Base-by-base conservation (phyloP, 768 basidiomycete genomes). In the Phylloporus sp. region DNA sequence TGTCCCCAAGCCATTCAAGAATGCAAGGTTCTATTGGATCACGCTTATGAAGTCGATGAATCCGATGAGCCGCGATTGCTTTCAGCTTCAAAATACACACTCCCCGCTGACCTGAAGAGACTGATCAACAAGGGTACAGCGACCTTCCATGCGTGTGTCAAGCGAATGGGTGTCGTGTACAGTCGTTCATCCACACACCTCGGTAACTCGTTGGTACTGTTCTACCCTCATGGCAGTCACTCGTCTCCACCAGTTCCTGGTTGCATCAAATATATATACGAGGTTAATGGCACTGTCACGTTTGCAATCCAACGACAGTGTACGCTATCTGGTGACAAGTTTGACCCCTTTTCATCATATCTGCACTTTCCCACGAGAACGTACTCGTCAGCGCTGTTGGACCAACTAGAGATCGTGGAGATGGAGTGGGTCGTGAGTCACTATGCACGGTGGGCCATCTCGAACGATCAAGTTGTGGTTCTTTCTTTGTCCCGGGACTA, bases 191-290 rank as follows among this genome's bases (percentile, higher is more conserved):
- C 56, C n/a, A 50, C 26, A 5, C 56, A 57, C n/a, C 10, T 38
- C 9, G 45, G 45, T 13, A 57, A 57, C 16, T 50, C 53, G n/a
- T 35, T 47, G 2, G 39, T 57, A 22, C 11, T 54, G 8, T 54
- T 54, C 29, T 57, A 57, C 23, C 44, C 52, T n/a, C 11, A 2
- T 1, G 35, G 56, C 12, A 40, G 47, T 16, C 3, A 7, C 3
- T 42, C n/a, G 2, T 38, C 12, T 3, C n/a, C 22, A 2, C 56
- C 56, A 18, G 34, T 57, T 26, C 56, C 45, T 0, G 49, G 49
- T 2, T 23, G 34, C n/a, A 54, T 57, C 39, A 50, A 43, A 20
- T 50, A 57, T 22, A 57, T 57, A 23, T 54, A 45, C 18, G 29
- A 49, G 31, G 36, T 29, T n/a, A 22, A 29, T 2, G 32, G 31